Percentiles rank a stretch among this genome's conserved stretches.
Evolutionary conservation across 2,329 filamentous ascomycete genomes (phyloP).

Genomic region (Scytalidium lignicola): DNA sequence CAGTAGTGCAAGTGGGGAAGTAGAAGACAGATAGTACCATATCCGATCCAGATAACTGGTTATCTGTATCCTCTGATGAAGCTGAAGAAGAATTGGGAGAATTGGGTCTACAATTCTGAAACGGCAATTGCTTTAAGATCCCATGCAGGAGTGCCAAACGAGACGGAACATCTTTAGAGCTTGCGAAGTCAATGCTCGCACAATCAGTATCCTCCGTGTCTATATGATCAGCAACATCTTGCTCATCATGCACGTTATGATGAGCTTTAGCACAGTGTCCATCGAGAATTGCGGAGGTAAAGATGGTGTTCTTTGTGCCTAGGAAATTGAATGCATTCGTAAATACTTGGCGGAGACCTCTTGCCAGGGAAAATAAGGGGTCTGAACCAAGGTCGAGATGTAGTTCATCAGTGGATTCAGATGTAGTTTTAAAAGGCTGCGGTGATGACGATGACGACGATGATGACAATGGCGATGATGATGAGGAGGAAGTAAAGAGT

Average conservation of each 20-base stretch:
- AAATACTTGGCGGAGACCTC: neutral
- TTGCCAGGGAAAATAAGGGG: neutral
- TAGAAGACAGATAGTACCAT: neutral
- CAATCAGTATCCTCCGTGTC: too few relatives aligned
- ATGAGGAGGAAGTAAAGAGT: neutral
- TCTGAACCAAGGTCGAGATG: neutral
- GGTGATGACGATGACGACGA: too few relatives aligned
- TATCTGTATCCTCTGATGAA: neutral
- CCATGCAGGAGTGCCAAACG: too few relatives aligned
- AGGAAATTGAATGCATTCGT: neutral
- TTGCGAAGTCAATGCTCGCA: too few relatives aligned
- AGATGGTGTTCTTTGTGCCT: neutral
- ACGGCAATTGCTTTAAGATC: too few relatives aligned
- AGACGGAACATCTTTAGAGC: too few relatives aligned
- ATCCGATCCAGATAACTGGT: neutral
- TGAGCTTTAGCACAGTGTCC: neutral
- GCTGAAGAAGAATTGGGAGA: neutral
- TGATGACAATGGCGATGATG: too few relatives aligned
- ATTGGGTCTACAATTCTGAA: neutral
- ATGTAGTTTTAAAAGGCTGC: too few relatives aligned
- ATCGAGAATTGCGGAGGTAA: neutral
- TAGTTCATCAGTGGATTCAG: neutral
- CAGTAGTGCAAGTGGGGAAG: neutral
- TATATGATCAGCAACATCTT: too few relatives aligned
- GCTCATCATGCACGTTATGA: too few relatives aligned